Evolutionary conservation across 371 early-diverging fungal species (phyloP), one percentile per base, ranked within the genome.

Genomic region (Apophysomyces sp.): DNA sequence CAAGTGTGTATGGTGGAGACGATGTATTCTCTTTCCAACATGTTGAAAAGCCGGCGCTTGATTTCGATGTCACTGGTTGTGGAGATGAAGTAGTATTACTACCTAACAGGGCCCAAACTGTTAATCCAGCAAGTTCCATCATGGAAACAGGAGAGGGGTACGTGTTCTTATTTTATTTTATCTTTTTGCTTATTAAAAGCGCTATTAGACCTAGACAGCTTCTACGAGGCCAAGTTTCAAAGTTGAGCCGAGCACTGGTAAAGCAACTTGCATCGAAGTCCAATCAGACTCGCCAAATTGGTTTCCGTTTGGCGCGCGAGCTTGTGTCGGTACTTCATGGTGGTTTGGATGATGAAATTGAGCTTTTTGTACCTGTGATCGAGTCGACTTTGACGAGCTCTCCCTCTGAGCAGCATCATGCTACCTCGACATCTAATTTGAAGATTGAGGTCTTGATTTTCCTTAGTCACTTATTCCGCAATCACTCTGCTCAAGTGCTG

Each of bases 401-500:
- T 11, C 58, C 70, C 13, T 66, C 77, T 39, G 83, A 77, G 49
- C 69, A 84, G 59, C 82, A 82, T 62, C 83, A 83, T 34, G 58
- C 75, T 41, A 78, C 81, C 24, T 89, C 91, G 54, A 89, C 88
- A 69, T 87, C 94, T 18, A 92, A 92, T 66, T 73, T 94, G 40
- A 93, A 92, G 78, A 91, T 94, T 57, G 94, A 94, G 66, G 84
- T 88, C 4, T 82, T 94, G 26, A 80, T 79, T 9, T 93, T 93
- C 73, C 70, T 95, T 30, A 84, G 90, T 16, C 74, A 83, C 31
- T 77, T 91, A 18, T 84, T 94, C 70, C 76, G 74, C 16, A 76
- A 74, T 2, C 94, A 92, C 68, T 32, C 72, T 8, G 71, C 92
- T 0, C 69, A 81, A 0, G 76, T 80, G 2, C 84, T 92, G 66